Base-by-base conservation (phyloP, 2,329 filamentous ascomycete genomes). In the Trichoderma citrinoviride region DNA sequence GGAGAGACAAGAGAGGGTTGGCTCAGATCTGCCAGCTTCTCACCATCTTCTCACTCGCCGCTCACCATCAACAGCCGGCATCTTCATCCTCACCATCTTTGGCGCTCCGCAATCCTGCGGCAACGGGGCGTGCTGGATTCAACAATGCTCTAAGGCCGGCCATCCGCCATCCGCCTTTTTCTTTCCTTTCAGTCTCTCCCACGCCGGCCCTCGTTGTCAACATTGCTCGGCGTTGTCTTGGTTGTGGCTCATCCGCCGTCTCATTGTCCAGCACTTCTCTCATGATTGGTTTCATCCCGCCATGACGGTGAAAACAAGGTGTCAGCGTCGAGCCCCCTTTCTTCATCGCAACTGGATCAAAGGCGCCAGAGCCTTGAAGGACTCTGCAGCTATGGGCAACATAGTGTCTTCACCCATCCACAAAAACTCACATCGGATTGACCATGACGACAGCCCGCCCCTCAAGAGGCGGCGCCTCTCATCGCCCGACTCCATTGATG, bases 321-420 rank as follows among this genome's bases (percentile, higher is more conserved):
- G 77, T 71, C 78, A 79, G 65, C 80, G 81, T 76, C 79, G 77
- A 70, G 76, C 81, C 64, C 83, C 84, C 66, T 86, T 83, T 73
- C 80, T 85, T 66, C 81, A 84, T 69, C 80, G 83, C 72, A 84
- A 82, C 72, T 85, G 81, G 82, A 77, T 80, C 67, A 79, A 76
- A 67, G 79, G 78, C 54, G 75, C 83, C 72, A 79, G 79, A 54
- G 76, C 79, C 66, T 76, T 75, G 69, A 78, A 81, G 71, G 67
- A 68, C 33, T 70, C 73, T 50, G 70, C 73, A 64, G 71, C 73
- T 66, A 82, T 83, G 80, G 80, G 80, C 58, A 79, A 76, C 71
- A 79, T 78, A 65, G 68, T 77, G 15, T 79, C 78, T 43, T 76
- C 76, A 56, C 70, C 76, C 10, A 64, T 66, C 71, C 76, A 78